Evolutionary conservation across 192 early-diverging fungal species (phyloP).

Genomic region (Allomyces macrogynus): DNA sequence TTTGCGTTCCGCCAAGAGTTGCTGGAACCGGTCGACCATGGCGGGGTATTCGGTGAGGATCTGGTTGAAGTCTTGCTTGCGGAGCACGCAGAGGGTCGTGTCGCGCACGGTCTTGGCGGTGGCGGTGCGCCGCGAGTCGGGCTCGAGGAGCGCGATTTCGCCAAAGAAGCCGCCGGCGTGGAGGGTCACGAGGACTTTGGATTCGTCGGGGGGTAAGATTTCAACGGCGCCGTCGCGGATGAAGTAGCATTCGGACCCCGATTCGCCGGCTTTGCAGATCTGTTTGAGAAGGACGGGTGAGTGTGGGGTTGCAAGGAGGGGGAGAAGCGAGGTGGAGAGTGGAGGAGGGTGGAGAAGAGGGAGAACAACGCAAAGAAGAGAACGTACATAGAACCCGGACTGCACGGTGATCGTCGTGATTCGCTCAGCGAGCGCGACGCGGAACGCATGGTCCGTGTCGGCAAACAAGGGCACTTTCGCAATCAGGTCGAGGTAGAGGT

Average conservation of each 20-base stretch:
- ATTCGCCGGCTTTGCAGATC: constrained; percentile 7
- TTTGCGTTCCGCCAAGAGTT: not conserved
- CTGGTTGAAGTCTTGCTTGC: not conserved
- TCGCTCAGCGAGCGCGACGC: not conserved
- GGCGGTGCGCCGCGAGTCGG: not conserved
- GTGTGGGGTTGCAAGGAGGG: too few relatives aligned
- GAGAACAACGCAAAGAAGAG: too few relatives aligned
- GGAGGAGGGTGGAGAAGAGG: too few relatives aligned
- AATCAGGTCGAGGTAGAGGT: constrained; percentile 10
- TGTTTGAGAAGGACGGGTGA: too few relatives aligned
- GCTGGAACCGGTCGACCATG: not conserved
- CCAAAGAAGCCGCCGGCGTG: not conserved
- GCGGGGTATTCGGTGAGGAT: not conserved
- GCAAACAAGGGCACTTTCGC: constrained; percentile 7
- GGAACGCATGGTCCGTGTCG: constrained; percentile 5
- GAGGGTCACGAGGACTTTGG: not conserved
- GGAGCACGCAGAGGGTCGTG: not conserved
- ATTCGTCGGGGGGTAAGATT: not conserved
- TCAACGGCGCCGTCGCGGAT: constrained; percentile 6
- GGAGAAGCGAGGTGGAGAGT: too few relatives aligned
- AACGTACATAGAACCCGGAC: not conserved
- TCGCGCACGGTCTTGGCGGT: not conserved
- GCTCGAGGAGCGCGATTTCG: not conserved
- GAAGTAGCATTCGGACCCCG: constrained; percentile 8
- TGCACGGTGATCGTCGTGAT: not conserved